Base-by-base conservation (phyloP, 2,329 filamentous ascomycete genomes). In the Cytospora paraplurivora region DNA sequence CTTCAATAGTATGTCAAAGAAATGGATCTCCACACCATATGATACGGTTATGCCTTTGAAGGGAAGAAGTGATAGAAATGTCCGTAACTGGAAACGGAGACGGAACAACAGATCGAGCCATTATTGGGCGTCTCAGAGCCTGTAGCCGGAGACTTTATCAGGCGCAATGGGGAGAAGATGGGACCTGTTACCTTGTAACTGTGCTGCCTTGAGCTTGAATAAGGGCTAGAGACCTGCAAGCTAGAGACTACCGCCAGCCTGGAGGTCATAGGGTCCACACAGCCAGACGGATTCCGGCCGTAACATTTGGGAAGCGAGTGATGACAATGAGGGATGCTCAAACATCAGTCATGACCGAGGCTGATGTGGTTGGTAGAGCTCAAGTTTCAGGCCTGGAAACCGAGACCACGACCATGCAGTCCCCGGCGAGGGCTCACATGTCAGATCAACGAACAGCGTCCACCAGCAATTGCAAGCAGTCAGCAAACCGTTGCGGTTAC, bases 151-250 rank as follows among this genome's bases (percentile, higher is more conserved):
- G 41, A 57, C 17, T 57, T 19, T 49, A 57, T 12, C 41, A 57
- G 17, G 55, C 27, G 17, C 49, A 49, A 38, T 57, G 55, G 55
- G 7, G 21, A n/a, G 19, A 19, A 15, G 11, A 21, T 15, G 6
- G n/a, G 4, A 47, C 8, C 32, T 57, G 55, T 38, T 57, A 57
- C 3, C 32, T 27, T n/a, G 41, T 21, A n/a, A 34, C 55, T 12
- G 55, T 57, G 27, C 47, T 57, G 1, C 55, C n/a, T n/a, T n/a
- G n/a, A n/a, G 38, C 55, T 11, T 56, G 55, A 38, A 15, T 56
- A 17, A 47, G 12, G 10, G 55, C 38, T 15, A 47, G 15, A 35
- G 8, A 56, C 11, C 55, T 56, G 8, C 55, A 38, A 7, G 4
- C 19, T 32, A 56, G 33, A 7, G 27, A 35, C 27, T 47, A 19